phyloP scores from a whole-genome alignment of 768 basidiomycete genomes.

The Lactarius sp. region DNA sequence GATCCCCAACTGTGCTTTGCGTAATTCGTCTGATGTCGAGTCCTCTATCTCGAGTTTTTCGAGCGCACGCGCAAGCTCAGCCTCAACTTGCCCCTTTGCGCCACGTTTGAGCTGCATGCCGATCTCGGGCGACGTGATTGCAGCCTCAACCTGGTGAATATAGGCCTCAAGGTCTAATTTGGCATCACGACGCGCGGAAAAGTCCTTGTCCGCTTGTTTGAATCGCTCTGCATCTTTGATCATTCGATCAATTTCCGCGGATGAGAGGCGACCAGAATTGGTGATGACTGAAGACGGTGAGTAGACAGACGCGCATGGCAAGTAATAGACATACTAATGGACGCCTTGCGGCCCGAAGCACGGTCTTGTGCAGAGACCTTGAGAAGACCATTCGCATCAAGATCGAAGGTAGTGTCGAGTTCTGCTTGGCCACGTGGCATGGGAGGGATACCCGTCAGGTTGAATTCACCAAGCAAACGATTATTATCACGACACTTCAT shows the following conservation, averaged over 20 bases:
- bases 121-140: constrained; percentile 93
- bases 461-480: constrained; percentile 98
- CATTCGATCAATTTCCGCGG: constrained; percentile 99
- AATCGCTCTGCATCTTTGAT: constrained; percentile 99
- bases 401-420: constrained; percentile 98
- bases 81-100: constrained; percentile 90
- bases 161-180: constrained; percentile 98
- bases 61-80: constrained; percentile 94
- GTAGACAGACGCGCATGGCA: constrained; percentile 12
- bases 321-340: constrained; percentile 65
- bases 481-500: constrained; percentile 96
- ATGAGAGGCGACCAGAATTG: constrained; percentile 97
- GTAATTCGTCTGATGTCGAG: constrained; percentile 87
- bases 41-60: constrained; percentile 99
- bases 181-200: constrained; percentile 95
- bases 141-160: constrained; percentile 93
- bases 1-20: constrained; percentile 91
- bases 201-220: constrained; percentile 96
- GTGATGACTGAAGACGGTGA: constrained; percentile 64
- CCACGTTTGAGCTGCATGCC: constrained; percentile 99
- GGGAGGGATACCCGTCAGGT: constrained; percentile 97
- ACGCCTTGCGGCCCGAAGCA: constrained; percentile 98
- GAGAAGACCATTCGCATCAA: constrained; percentile 97
- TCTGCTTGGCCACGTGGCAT: constrained; percentile 99
- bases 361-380: constrained; percentile 99